Evolutionary conservation across 768 basidiomycete species (phyloP).

Genomic region (Boletus coccyginus): DNA sequence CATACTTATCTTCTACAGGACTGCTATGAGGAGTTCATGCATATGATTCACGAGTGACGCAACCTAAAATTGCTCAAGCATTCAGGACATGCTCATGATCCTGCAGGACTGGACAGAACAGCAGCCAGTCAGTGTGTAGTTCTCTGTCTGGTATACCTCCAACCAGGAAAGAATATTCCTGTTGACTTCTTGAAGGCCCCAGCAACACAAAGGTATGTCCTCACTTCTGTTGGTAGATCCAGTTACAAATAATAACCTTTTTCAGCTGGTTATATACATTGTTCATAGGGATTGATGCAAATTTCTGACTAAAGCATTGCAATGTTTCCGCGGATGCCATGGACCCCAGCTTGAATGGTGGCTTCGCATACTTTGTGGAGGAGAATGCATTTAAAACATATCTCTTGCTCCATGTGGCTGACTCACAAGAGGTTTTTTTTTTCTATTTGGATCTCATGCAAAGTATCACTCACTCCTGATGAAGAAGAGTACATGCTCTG

Average conservation of each 20-base stretch:
- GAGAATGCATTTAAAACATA: not conserved
- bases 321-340: not conserved
- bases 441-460: too few relatives aligned
- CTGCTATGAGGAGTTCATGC: not conserved
- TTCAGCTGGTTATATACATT: not conserved
- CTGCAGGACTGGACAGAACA: not conserved
- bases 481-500: constrained; percentile 4
- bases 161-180: not conserved
- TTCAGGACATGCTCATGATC: not conserved
- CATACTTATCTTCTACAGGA: not conserved
- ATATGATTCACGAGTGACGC: not conserved
- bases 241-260: not conserved
- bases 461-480: too few relatives aligned
- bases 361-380: not conserved
- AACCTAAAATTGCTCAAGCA: not conserved
- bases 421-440: not conserved
- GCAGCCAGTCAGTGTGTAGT: not conserved
- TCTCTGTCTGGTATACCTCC: not conserved
- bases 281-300: not conserved
- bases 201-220: not conserved
- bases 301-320: not conserved
- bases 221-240: too few relatives aligned
- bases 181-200: not conserved
- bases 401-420: not conserved
- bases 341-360: not conserved